phyloP scores from a whole-genome alignment of 352 stramenopile species.

The Globisporangium okanoganense region DNA sequence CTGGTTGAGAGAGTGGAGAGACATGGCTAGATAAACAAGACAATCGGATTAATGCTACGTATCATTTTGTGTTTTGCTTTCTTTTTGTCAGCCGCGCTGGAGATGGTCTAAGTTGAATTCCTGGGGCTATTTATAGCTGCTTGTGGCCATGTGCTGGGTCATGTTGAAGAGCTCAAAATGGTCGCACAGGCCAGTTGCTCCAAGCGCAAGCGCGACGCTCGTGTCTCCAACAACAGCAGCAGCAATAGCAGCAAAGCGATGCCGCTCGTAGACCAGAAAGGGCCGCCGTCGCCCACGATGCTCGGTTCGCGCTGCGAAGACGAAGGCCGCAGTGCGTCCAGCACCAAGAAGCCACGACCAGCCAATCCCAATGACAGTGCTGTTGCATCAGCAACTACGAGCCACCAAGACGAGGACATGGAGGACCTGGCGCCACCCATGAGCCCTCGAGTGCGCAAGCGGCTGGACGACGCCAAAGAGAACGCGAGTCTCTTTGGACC shows the following conservation, averaged over 20 bases:
- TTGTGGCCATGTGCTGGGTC: neutral
- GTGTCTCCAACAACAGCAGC: neutral
- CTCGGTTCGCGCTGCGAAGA: constrained; percentile 21
- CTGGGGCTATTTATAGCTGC: constrained; percentile 2
- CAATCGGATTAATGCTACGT: constrained; percentile 15
- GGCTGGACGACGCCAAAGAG: constrained; percentile 73
- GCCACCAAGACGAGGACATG: constrained; percentile 18
- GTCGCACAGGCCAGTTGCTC: neutral
- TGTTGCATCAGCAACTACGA: neutral
- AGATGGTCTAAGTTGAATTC: neutral
- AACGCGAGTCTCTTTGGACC: constrained; percentile 67
- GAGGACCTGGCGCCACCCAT: constrained; percentile 17
- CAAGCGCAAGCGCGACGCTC: constrained; percentile 9
- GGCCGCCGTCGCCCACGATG: constrained; percentile 4
- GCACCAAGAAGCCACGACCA: neutral
- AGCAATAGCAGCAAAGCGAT: neutral
- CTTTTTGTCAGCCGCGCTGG: neutral
- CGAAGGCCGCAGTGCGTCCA: constrained; percentile 1
- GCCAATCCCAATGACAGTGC: neutral
- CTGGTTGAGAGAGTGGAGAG: neutral
- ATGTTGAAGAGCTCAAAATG: constrained; percentile 3
- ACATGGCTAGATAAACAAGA: constrained; percentile 1
- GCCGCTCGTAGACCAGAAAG: constrained; percentile 7
- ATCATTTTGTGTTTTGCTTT: constrained; percentile 9
- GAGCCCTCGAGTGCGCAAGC: constrained; percentile 62